Conservation (phyloP, 768 basidiomycete species). For the Boletus rubropictus region DNA sequence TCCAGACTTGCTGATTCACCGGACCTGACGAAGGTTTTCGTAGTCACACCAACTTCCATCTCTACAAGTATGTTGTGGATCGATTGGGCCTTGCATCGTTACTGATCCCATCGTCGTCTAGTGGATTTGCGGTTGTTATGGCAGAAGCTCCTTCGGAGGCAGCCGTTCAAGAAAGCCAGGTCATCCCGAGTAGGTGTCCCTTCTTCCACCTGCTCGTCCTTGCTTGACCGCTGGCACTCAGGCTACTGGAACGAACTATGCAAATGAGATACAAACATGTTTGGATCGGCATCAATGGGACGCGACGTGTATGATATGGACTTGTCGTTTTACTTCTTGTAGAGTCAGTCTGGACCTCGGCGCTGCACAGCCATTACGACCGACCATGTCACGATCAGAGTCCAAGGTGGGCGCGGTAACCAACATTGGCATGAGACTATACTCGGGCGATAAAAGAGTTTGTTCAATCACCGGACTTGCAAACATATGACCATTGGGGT, state of each 20-base stretch:
- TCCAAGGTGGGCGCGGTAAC: not conserved
- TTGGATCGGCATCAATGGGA: not conserved
- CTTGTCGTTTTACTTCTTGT: not conserved
- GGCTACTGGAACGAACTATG: slow-evolving; percentile 14
- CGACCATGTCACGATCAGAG: not conserved
- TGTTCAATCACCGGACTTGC: not conserved
- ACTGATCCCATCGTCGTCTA: slow-evolving; percentile 2
- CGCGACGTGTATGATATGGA: not conserved
- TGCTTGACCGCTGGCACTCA: not conserved
- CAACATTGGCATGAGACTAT: not conserved
- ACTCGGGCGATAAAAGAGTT: not conserved
- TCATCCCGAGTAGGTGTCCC: slow-evolving; percentile 14
- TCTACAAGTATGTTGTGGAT: slow-evolving; percentile 10
- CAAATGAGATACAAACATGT: slow-evolving; percentile 1
- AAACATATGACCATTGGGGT: slow-evolving; percentile 7
- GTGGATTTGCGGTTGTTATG: slow-evolving; percentile 21
- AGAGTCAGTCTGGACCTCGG: not conserved
- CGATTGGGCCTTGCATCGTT: not conserved
- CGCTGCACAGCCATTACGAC: not conserved
- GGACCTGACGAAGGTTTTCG: not conserved
- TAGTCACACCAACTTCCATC: slow-evolving; percentile 23
- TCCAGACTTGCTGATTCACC: not conserved
- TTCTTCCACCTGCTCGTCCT: not conserved
- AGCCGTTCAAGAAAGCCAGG: slow-evolving; percentile 8
- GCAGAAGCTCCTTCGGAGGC: slow-evolving; percentile 16